Conservation (phyloP, 1,284 basidiomycete genomes). For the Leucoagaricus sp. region DNA sequence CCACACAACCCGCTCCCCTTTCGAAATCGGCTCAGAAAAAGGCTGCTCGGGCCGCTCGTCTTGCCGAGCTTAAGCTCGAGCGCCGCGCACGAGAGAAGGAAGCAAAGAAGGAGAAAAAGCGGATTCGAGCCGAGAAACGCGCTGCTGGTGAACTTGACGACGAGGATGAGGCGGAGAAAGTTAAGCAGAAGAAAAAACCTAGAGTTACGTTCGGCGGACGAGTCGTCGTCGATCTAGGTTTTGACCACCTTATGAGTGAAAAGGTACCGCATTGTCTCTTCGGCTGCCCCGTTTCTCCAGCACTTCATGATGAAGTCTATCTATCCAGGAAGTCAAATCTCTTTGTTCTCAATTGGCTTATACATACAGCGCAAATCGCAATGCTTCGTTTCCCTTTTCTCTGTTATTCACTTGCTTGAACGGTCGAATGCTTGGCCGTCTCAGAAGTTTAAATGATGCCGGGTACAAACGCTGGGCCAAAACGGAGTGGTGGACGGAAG, state of each 20-base stretch:
- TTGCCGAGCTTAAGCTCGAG: conserved; percentile 71
- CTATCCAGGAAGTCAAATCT: conserved; percentile 80
- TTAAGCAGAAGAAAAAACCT: conserved; percentile 46
- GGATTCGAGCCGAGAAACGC: conserved; percentile 51
- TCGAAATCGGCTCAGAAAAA: conserved; percentile 86
- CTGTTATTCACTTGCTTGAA: conserved; percentile 82
- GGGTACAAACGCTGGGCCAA: conserved; percentile 80
- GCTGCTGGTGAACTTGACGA: conserved; percentile 56
- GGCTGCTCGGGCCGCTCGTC: conserved; percentile 64
- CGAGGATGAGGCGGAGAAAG: conserved; percentile 42
- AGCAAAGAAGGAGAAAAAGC: conserved; percentile 68
- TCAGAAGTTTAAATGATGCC: conserved; percentile 70
- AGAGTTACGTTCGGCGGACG: conserved; percentile 65
- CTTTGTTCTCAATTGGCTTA: conserved; percentile 88
- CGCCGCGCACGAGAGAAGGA: conserved; percentile 77
- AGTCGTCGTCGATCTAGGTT: conserved; percentile 89
- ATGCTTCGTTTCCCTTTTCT: conserved; percentile 69
- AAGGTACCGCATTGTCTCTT: conserved; percentile 58
- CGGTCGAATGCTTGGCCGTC: conserved; percentile 66
- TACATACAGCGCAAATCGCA: conserved; percentile 86
- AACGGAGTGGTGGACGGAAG: conserved; percentile 80
- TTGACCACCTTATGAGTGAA: conserved; percentile 93
- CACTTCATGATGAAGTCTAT: not conserved
- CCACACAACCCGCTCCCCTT: conserved; percentile 32
- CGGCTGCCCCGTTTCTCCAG: not conserved